Evolutionary conservation across 306 rosid species (phyloP).

Genomic region (Herpetospermum pedunculosum): DNA sequence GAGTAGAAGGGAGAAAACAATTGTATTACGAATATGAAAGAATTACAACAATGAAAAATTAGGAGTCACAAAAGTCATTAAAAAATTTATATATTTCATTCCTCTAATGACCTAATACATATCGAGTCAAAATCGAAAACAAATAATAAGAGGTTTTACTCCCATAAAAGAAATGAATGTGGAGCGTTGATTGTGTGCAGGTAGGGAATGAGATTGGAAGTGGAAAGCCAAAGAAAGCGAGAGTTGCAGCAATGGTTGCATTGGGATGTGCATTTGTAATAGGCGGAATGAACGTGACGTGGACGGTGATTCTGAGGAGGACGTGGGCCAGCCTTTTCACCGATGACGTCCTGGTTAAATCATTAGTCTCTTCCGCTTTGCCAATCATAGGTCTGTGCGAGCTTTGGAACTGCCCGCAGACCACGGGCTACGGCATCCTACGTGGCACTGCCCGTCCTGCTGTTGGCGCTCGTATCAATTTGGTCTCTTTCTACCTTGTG

Average conservation of each 20-base stretch:
- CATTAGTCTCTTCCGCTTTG: slow-evolving; percentile 66
- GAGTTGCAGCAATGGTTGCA: slow-evolving; percentile 83
- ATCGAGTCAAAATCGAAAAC: too few relatives aligned
- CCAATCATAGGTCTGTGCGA: slow-evolving; percentile 85
- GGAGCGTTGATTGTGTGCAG: too few relatives aligned
- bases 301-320: slow-evolving; percentile 60
- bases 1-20: too few relatives aligned
- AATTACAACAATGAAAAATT: too few relatives aligned
- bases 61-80: too few relatives aligned
- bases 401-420: slow-evolving; percentile 87
- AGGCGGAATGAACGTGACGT: slow-evolving; percentile 68
- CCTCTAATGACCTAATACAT: too few relatives aligned
- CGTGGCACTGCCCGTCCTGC: slow-evolving; percentile 77
- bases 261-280: slow-evolving; percentile 68
- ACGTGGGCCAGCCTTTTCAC: slow-evolving; percentile 85
- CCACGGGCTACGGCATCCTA: slow-evolving; percentile 77
- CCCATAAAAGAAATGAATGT: too few relatives aligned
- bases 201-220: slow-evolving; percentile 97
- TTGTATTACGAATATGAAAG: too few relatives aligned
- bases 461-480: slow-evolving; percentile 53
- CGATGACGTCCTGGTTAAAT: slow-evolving; percentile 34
- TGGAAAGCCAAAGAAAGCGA: slow-evolving; percentile 81
- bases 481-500: slow-evolving; percentile 62
- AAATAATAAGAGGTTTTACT: too few relatives aligned
- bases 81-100: too few relatives aligned